These are phyloP conservation scores for Daldinia bambusicola DNA, from an alignment of 495 filamentous ascomycete genomes.

Conservation along the genomic window DNA sequence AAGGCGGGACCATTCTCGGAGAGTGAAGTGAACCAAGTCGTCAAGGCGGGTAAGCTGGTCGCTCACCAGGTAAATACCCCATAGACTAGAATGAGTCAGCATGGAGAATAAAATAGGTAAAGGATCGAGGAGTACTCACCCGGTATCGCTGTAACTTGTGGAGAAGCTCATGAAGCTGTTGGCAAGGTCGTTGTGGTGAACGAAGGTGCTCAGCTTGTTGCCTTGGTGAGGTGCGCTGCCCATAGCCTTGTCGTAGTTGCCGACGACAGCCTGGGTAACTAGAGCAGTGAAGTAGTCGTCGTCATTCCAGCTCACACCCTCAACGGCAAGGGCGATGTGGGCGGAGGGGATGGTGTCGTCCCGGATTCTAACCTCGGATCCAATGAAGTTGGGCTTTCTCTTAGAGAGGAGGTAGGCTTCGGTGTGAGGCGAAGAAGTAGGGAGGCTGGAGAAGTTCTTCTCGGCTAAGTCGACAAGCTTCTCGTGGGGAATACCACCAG, in stretches of 20 bases:
- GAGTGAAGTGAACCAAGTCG: conserved; percentile 96
- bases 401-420: conserved; percentile 80
- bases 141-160: conserved; percentile 98
- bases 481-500: conserved; percentile 92
- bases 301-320: conserved; percentile 99
- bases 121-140: conserved; percentile 66
- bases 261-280: conserved; percentile 97
- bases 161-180: conserved; percentile 99
- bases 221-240: conserved; percentile 95
- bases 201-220: conserved; percentile 94
- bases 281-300: conserved; percentile 98
- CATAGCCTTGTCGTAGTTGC: conserved; percentile 99
- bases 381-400: conserved; percentile 90
- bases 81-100: conserved; percentile 70
- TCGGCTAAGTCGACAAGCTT: conserved; percentile 95
- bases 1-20: conserved; percentile 97
- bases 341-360: conserved; percentile 96
- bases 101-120: neutral
- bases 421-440: conserved; percentile 74
- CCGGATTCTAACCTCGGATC: conserved; percentile 91
- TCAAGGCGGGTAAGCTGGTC: conserved; percentile 88
- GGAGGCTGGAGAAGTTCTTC: conserved; percentile 87
- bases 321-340: conserved; percentile 98
- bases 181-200: conserved; percentile 91
- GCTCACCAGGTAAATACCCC: conserved; percentile 98